A percentile compares a stretch with the other conserved stretches of the same genome.
Evolutionary conservation across 768 basidiomycete species (phyloP).

Genomic region (Suillus cothurnatus): DNA sequence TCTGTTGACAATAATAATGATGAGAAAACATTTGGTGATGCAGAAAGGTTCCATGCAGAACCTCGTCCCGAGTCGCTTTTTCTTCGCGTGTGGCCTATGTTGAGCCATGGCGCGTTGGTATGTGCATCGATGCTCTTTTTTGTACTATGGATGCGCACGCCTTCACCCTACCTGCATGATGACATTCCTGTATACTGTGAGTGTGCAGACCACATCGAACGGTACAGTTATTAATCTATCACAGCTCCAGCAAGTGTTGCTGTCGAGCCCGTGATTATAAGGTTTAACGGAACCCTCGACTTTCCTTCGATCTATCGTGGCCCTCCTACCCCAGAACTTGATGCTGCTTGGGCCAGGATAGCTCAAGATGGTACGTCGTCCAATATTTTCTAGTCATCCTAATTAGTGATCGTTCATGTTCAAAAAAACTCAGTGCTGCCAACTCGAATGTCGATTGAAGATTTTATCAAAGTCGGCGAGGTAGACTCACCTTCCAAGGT

Average conservation of each 20-base stretch:
- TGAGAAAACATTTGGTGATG: no score
- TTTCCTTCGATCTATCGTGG: constrained; percentile 5
- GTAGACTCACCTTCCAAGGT: constrained; percentile 6
- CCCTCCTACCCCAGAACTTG: not conserved
- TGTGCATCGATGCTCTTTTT: no score
- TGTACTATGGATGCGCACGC: no score
- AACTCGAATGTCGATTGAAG: constrained; percentile 3
- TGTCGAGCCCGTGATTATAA: constrained; percentile 9
- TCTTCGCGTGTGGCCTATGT: no score
- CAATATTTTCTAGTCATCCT: not conserved
- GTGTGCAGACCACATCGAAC: not conserved
- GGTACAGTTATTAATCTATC: not conserved
- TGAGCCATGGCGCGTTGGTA: no score
- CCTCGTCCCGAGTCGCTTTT: no score
- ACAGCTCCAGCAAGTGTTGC: constrained; percentile 12
- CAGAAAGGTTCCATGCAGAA: no score
- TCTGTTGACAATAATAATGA: no score
- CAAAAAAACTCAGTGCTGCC: constrained; percentile 6
- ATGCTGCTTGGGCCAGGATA: constrained; percentile 11
- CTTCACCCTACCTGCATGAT: no score
- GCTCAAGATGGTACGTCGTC: not conserved
- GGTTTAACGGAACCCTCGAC: constrained; percentile 11
- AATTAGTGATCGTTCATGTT: not conserved
- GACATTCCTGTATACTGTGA: not conserved
- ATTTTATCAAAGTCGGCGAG: constrained; percentile 11